phyloP scores from a whole-genome alignment of 2,329 filamentous ascomycete species.

The Cytospora schulzeri region DNA sequence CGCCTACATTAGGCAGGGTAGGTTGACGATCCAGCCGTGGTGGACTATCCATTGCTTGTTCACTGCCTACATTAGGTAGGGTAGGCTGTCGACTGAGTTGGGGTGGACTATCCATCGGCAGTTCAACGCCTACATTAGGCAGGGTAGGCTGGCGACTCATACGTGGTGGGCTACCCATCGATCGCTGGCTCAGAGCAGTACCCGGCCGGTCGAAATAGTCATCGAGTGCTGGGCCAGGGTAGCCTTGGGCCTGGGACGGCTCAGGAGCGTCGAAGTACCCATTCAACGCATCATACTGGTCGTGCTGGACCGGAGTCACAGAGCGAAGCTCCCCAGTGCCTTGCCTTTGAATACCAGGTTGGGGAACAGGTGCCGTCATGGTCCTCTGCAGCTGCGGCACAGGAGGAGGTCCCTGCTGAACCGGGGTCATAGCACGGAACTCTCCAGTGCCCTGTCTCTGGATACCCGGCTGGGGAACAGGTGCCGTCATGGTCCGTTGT shows the following conservation, averaged over 20 bases:
- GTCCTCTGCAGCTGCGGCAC: constrained; percentile 31
- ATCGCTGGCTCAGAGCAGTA: constrained; percentile 27
- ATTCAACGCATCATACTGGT: constrained; percentile 4
- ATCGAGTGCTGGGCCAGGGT: constrained; percentile 12
- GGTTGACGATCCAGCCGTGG: neutral
- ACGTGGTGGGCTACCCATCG: constrained; percentile 10
- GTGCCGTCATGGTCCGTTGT: neutral
- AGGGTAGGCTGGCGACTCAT: neutral
- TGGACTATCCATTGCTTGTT: neutral
- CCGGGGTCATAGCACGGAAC: neutral
- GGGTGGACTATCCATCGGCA: neutral
- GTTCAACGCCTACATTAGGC: neutral
- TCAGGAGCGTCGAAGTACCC: constrained; percentile 14
- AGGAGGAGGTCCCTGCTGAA: too few relatives aligned
- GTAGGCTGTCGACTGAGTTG: neutral
- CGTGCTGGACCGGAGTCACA: constrained; percentile 5
- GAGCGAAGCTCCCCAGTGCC: constrained; percentile 2
- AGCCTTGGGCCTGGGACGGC: constrained; percentile 2
- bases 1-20: neutral
- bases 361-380: neutral
- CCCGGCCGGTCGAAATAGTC: constrained; percentile 24
- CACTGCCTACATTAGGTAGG: neutral
- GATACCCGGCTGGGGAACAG: constrained; percentile 4
- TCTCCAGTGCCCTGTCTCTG: constrained; percentile 13
- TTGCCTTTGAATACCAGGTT: too few relatives aligned